Percentiles rank a stretch among this genome's conserved stretches.
phyloP scores from a whole-genome alignment of 257 asterid genomes.

The Solanum neorickii region DNA sequence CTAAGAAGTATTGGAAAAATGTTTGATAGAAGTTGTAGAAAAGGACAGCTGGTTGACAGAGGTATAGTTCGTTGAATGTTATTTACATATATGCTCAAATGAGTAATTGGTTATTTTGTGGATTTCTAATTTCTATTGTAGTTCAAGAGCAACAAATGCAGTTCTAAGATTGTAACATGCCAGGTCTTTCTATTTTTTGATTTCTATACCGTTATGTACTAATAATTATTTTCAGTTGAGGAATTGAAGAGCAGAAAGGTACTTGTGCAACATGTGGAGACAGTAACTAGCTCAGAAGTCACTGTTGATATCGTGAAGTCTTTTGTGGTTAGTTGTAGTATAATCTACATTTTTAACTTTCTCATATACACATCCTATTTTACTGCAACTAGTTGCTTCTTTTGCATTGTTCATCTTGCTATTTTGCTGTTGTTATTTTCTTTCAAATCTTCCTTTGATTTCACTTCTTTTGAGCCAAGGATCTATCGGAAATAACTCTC shows the following conservation, averaged over 20 bases:
- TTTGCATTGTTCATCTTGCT: background rate
- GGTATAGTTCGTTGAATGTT: background rate
- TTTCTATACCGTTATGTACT: background rate
- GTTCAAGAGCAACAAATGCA: background rate
- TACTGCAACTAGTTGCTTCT: background rate
- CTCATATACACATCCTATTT: background rate
- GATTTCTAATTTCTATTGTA: background rate
- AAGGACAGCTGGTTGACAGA: background rate
- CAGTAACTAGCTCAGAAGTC: conserved; percentile 48
- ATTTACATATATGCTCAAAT: background rate
- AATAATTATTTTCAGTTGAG: conserved; percentile 30
- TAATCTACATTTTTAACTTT: background rate
- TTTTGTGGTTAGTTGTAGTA: conserved; percentile 50
- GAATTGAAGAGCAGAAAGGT: conserved; percentile 53
- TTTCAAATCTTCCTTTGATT: background rate
- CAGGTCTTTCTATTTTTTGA: background rate
- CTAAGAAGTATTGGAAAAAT: background rate
- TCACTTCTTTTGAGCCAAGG: background rate
- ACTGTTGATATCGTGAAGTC: conserved; percentile 51
- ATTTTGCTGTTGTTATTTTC: background rate
- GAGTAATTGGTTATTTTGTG: background rate
- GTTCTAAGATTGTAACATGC: background rate
- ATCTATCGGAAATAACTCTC: background rate
- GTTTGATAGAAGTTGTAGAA: background rate
- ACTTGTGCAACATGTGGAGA: conserved; percentile 74